Evolutionary conservation across 1,284 basidiomycete species (phyloP), one percentile per base, ranked within the genome.

Genomic region (Heterobasidion occidentale): DNA sequence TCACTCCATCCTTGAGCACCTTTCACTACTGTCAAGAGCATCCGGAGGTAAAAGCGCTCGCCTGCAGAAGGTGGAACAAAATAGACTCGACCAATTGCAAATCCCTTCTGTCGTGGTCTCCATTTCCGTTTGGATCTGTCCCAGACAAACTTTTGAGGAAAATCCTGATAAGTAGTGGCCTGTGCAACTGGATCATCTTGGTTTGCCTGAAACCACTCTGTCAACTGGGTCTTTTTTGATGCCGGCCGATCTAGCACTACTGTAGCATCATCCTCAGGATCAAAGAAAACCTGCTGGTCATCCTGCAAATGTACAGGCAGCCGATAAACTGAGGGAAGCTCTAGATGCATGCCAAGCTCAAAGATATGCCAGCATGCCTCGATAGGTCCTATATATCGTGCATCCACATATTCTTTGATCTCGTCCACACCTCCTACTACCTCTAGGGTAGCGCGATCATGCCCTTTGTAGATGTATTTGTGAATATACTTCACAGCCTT

Each of bases 391-490:
- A 79, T 65, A 55, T 75, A 78, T 2, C 71, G 64, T 2, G 67
- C 71, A 58, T 73, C 65, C 5, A 75, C 51, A 50, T 62, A 74
- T 7, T 54, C 38, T 38, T 65, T 62, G 33, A 77, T 66, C 58
- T 78, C 74, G 61, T 77, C 63, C 20, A 27, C 20, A 11, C 36
- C 49, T 7, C 11, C 33, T 9, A 62, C 36, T 35, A 73, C 50
- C 52, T 71, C 61, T 5, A 76, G 47, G 3, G 70, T 66, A 0
- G 67, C 67, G 0, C 67, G 62, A 61, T 80, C 76, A 20, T 60
- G 54, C 0, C 79, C 78, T 59, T 80, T 80, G 57, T 74, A 68
- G 44, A 77, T 68, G 59, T 80, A 80, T 58, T 79, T 80, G 65
- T 71, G 70, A 6, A 72, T 56, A 58, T 79, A 80, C 58, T 79